These are phyloP conservation scores for Flagelloscypha sp. DNA, from an alignment of 768 basidiomycete species.

Conservation along the genomic window DNA sequence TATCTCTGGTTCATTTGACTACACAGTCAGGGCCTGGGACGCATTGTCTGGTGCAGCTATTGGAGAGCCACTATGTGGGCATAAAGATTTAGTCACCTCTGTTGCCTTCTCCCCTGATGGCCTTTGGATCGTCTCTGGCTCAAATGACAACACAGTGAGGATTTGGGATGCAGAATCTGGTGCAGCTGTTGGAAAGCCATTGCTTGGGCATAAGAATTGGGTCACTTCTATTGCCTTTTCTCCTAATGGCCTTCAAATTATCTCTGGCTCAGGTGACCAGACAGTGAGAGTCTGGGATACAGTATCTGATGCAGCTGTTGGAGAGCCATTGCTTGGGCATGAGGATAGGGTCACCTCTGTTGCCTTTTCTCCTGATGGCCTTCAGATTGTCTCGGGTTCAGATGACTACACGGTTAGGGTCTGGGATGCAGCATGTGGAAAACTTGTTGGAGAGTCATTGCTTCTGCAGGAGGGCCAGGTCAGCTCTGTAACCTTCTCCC, in stretches of 20 bases:
- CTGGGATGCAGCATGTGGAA: constrained; percentile 12
- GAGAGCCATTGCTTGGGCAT: constrained; percentile 8
- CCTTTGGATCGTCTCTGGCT: constrained; percentile 15
- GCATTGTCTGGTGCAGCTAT: constrained; percentile 4
- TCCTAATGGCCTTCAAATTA: constrained; percentile 15
- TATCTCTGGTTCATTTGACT: constrained; percentile 8
- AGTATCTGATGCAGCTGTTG: constrained; percentile 2
- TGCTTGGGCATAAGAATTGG: constrained; percentile 13
- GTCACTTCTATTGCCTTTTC: constrained; percentile 19
- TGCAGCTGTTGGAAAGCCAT: constrained; percentile 9
- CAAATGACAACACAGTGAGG: constrained; percentile 15
- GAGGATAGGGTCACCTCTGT: constrained; percentile 8
- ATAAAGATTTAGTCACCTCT: constrained; percentile 10
- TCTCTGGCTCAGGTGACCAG: constrained; percentile 8
- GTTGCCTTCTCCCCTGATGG: constrained; percentile 19
- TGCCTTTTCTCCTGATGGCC: constrained; percentile 13
- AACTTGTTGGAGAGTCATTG: background rate
- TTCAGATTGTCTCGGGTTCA: constrained; percentile 13
- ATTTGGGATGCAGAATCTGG: constrained; percentile 15
- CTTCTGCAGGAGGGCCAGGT: background rate
- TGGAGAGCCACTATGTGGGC: constrained; percentile 9
- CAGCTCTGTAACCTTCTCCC: constrained; percentile 5
- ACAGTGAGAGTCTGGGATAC: constrained; percentile 13
- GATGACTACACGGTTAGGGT: constrained; percentile 11
- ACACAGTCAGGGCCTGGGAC: constrained; percentile 9